Percentiles rank a stretch among this genome's conserved stretches.
Conservation (phyloP, 805 yeast genomes). For the Sugiyamaella floridensis region DNA sequence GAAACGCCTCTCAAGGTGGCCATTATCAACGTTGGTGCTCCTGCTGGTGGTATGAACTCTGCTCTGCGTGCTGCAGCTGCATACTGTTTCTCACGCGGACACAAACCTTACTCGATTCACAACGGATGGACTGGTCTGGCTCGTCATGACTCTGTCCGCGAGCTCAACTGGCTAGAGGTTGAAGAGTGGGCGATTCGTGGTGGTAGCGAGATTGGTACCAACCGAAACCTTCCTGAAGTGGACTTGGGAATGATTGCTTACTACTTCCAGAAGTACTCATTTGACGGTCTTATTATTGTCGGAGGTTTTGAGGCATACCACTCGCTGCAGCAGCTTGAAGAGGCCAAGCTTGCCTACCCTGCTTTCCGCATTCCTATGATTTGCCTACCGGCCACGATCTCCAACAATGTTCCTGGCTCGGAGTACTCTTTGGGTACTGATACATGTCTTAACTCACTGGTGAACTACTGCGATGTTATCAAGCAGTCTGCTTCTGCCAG, state of each 20-base stretch:
- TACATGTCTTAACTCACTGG: conserved; percentile 87
- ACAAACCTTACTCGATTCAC: conserved; percentile 80
- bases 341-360: conserved; percentile 73
- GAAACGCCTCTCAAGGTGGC: conserved; percentile 67
- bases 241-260: conserved; percentile 90
- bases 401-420: conserved; percentile 98
- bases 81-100: conserved; percentile 85
- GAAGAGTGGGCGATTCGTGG: conserved; percentile 86
- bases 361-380: conserved; percentile 92
- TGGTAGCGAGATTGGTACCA: conserved; percentile 96
- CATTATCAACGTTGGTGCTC: conserved; percentile 90
- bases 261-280: conserved; percentile 78
- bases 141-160: conserved; percentile 76
- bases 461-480: conserved; percentile 89
- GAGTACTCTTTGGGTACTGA: conserved; percentile 94
- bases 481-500: conserved; percentile 94
- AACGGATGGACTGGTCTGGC: conserved; percentile 91
- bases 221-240: conserved; percentile 72
- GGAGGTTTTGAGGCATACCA: conserved; percentile 98
- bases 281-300: conserved; percentile 83
- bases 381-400: conserved; percentile 88
- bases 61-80: conserved; percentile 87
- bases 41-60: conserved; percentile 93
- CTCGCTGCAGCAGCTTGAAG: conserved; percentile 72
- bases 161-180: conserved; percentile 74